Conservation (phyloP, 78 protist species). For the Protostelium mycophagum region DNA sequence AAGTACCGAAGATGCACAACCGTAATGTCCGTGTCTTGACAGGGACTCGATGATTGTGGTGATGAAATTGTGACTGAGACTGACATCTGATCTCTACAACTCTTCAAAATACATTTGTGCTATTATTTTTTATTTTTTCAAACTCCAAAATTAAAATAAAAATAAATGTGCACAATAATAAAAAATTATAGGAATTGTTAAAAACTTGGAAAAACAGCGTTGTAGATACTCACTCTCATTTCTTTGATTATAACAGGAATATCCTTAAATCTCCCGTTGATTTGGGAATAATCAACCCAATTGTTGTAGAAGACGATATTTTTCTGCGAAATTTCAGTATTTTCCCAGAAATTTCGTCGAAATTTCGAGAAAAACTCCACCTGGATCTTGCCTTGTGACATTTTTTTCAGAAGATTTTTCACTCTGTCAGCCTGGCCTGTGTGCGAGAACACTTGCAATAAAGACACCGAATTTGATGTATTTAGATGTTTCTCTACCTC, state of each 20-base stretch:
- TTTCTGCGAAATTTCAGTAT: not conserved
- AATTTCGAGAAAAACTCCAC: no score
- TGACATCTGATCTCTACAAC: not conserved
- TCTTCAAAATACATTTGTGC: not conserved
- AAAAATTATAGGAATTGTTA: no score
- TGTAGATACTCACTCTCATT: not conserved
- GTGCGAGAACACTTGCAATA: not conserved
- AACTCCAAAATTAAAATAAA: no score
- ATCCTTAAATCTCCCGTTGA: not conserved
- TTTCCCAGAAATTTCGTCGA: not conserved
- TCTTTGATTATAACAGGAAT: not conserved
- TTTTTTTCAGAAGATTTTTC: not conserved
- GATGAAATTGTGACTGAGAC: not conserved
- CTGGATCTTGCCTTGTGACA: not conserved
- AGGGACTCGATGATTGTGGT: not conserved
- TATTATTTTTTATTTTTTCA: no score
- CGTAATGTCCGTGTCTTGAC: not conserved
- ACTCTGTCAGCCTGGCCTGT: not conserved
- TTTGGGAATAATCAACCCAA: not conserved
- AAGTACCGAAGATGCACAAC: not conserved
- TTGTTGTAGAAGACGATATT: not conserved
- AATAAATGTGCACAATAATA: no score
- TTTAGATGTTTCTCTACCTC: not conserved
- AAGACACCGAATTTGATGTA: not conserved
- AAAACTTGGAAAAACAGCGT: no score